Conservation (phyloP, 257 asterid species). For the Petunia secreta region DNA sequence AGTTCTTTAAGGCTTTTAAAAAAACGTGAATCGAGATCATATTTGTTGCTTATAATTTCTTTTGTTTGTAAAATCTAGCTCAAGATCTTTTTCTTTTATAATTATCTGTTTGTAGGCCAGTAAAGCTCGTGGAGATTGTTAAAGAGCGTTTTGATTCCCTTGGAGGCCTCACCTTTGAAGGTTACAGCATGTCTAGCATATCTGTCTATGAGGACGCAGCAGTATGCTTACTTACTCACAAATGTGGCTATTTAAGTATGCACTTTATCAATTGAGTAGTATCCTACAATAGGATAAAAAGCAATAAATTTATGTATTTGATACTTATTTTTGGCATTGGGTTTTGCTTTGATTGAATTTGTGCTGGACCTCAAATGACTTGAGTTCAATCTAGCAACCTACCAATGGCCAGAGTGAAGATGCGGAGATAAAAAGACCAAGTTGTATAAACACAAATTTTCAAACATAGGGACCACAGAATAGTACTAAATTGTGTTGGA, state of each 20-base stretch:
- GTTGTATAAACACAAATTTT: not conserved
- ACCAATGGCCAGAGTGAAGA: not conserved
- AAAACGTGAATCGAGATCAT: not conserved
- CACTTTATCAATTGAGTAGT: slow-evolving; percentile 8
- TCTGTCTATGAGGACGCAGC: slow-evolving; percentile 74
- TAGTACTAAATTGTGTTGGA: not conserved
- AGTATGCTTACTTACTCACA: slow-evolving; percentile 54
- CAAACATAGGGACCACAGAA: not conserved
- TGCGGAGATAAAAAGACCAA: slow-evolving; percentile 6
- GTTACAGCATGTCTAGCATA: slow-evolving; percentile 67
- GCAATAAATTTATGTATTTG: not conserved
- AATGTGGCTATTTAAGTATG: slow-evolving; percentile 22
- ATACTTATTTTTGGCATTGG: not conserved
- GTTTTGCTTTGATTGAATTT: not conserved
- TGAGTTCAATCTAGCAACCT: not conserved
- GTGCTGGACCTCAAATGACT: slow-evolving; percentile 6
- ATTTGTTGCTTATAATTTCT: not conserved
- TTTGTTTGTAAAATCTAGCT: not conserved
- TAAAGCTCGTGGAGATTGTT: slow-evolving; percentile 74
- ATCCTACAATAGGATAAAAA: slow-evolving; percentile 13
- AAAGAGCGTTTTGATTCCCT: slow-evolving; percentile 66
- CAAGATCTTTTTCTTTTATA: not conserved
- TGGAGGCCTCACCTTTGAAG: slow-evolving; percentile 88
- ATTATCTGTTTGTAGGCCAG: slow-evolving; percentile 57
- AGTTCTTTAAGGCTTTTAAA: not conserved